These are phyloP conservation scores for Penicillium sp. DNA, from an alignment of 2,329 filamentous ascomycete genomes.

Conservation along the genomic window DNA sequence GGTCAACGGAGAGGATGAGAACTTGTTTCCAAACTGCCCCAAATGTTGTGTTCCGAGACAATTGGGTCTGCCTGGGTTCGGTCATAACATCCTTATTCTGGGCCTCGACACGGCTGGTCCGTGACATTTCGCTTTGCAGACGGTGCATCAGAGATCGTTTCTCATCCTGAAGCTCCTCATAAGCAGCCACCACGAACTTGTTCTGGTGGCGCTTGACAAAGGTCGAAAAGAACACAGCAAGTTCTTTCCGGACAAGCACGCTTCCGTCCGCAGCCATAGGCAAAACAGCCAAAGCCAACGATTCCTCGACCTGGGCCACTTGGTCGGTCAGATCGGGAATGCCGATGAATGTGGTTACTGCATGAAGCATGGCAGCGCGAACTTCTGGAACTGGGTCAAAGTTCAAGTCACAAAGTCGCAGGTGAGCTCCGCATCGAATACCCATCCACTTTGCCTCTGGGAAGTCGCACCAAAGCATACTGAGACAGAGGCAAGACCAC, in stretches of 20 bases:
- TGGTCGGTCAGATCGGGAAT: conserved; percentile 92
- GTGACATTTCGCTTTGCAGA: conserved; percentile 44
- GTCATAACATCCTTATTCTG: conserved; percentile 26
- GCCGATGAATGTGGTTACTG: conserved; percentile 89
- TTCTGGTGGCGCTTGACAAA: conserved; percentile 89
- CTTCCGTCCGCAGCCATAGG: conserved; percentile 94
- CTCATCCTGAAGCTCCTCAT: conserved; percentile 86
- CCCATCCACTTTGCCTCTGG: conserved; percentile 94
- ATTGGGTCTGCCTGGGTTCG: conserved; percentile 31
- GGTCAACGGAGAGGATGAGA: conserved; percentile 86
- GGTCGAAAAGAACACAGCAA: conserved; percentile 89
- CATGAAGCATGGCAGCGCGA: conserved; percentile 87
- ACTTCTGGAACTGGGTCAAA: conserved; percentile 91
- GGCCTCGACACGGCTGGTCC: conserved; percentile 19
- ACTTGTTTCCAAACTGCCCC: conserved; percentile 93
- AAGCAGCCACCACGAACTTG: conserved; percentile 89
- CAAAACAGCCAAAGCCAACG: conserved; percentile 82
- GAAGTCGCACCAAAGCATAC: conserved; percentile 89
- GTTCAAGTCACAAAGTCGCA: conserved; percentile 75
- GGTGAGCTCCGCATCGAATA: conserved; percentile 83
- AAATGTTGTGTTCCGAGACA: conserved; percentile 85
- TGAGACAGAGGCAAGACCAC: conserved; percentile 94
- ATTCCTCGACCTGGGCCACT: conserved; percentile 87
- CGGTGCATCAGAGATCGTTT: conserved; percentile 64
- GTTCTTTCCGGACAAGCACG: conserved; percentile 88